Evolutionary conservation across 2,329 filamentous ascomycete genomes (phyloP).

Genomic region (Apiospora sp.): DNA sequence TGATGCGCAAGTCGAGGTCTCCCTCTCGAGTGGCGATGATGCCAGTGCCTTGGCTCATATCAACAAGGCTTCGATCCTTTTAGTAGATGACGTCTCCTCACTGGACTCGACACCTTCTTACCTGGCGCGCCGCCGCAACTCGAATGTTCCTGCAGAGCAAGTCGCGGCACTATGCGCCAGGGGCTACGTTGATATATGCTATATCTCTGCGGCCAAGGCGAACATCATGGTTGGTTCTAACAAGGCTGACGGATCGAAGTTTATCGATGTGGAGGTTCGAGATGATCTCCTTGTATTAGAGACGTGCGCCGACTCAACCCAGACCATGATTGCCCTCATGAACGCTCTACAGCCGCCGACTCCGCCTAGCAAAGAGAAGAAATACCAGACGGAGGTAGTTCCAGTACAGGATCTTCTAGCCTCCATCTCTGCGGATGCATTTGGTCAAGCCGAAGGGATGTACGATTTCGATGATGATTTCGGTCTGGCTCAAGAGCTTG

Average conservation of each 20-base stretch:
- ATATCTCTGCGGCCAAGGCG: slow-evolving; percentile 82
- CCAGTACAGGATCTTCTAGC: slow-evolving; percentile 88
- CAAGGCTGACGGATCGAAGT: slow-evolving; percentile 65
- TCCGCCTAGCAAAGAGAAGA: slow-evolving; percentile 81
- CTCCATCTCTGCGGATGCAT: slow-evolving; percentile 88
- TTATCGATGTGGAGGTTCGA: slow-evolving; percentile 80
- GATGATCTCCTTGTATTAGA: slow-evolving; percentile 91
- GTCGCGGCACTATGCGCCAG: slow-evolving; percentile 65
- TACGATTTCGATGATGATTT: slow-evolving; percentile 72
- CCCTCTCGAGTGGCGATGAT: slow-evolving; percentile 70
- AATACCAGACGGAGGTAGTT: slow-evolving; percentile 87
- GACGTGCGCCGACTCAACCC: slow-evolving; percentile 95
- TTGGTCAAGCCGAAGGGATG: slow-evolving; percentile 67
- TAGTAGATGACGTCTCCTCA: slow-evolving; percentile 77
- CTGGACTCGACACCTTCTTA: slow-evolving; percentile 51
- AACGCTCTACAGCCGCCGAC: slow-evolving; percentile 84
- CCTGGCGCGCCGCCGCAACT: slow-evolving; percentile 44
- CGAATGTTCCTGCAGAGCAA: slow-evolving; percentile 55
- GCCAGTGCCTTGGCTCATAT: slow-evolving; percentile 73
- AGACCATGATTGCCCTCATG: slow-evolving; percentile 83
- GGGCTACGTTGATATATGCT: slow-evolving; percentile 88
- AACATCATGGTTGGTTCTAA: slow-evolving; percentile 66
- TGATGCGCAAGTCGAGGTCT: slow-evolving; percentile 75
- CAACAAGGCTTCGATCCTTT: slow-evolving; percentile 81
- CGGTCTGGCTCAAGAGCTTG: slow-evolving; percentile 59